A percentile compares a stretch with the other conserved stretches of the same genome.
Evolutionary conservation across 176 grass and related monocot species (phyloP).

Genomic region (Carex pumila): DNA sequence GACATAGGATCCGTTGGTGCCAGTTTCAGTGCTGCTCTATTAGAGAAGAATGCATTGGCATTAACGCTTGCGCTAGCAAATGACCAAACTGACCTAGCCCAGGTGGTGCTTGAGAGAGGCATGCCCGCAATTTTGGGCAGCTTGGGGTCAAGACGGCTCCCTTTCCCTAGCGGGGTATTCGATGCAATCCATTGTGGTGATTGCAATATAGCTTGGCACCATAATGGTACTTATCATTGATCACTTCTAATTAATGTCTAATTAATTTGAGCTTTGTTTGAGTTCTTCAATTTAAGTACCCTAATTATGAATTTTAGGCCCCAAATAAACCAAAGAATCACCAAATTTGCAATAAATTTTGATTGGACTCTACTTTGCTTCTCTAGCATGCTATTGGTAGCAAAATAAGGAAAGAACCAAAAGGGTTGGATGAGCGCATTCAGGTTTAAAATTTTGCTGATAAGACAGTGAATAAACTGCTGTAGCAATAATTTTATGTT

Average conservation of each 20-base stretch:
- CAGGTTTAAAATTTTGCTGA: background rate
- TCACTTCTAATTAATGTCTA: background rate
- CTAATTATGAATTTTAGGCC: background rate
- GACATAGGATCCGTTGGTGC: slow-evolving; percentile 75
- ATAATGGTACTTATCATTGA: slow-evolving; percentile 50
- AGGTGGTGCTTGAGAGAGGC: slow-evolving; percentile 83
- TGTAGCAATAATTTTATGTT: slow-evolving; percentile 11
- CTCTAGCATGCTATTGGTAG: background rate
- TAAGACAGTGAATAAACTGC: background rate
- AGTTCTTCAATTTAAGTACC: background rate
- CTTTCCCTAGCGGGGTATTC: slow-evolving; percentile 88
- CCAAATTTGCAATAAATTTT: background rate
- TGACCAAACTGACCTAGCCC: slow-evolving; percentile 77
- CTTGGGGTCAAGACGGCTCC: slow-evolving; percentile 69
- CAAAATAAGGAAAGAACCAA: background rate
- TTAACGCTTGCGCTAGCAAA: slow-evolving; percentile 59
- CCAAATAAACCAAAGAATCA: background rate
- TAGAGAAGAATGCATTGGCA: slow-evolving; percentile 64
- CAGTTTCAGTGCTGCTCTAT: slow-evolving; percentile 58
- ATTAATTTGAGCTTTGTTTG: background rate
- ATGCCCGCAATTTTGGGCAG: slow-evolving; percentile 67
- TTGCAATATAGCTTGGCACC: slow-evolving; percentile 92
- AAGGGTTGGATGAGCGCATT: background rate
- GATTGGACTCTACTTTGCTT: background rate
- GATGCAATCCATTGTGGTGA: slow-evolving; percentile 93